Evolutionary conservation across 495 filamentous ascomycete genomes (phyloP).

Genomic region (Aspergillus indologenus): DNA sequence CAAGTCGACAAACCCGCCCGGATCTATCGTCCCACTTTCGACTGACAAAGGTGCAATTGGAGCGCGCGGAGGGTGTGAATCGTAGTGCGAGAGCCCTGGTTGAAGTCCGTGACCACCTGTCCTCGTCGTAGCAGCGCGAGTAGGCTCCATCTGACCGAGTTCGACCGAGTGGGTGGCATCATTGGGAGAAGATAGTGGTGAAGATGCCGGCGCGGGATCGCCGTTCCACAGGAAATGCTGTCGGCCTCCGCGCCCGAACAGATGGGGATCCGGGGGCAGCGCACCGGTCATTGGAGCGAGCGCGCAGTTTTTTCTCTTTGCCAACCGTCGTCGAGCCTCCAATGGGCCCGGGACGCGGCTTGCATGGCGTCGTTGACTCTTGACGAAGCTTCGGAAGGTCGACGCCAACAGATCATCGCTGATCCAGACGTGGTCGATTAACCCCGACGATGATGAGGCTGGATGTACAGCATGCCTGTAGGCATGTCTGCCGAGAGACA

Average conservation of each 20-base stretch:
- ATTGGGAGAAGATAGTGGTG: background rate
- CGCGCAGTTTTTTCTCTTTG: conserved; percentile 49
- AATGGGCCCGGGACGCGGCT: conserved; percentile 57
- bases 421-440: conserved; percentile 50
- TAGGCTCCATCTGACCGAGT: no score
- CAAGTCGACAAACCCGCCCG: background rate
- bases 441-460: conserved; percentile 20
- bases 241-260: conserved; percentile 46
- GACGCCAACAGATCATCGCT: conserved; percentile 52
- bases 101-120: background rate
- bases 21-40: background rate
- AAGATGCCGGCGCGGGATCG: conserved; percentile 18
- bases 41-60: no score
- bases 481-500: conserved; percentile 47
- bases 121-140: no score
- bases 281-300: conserved; percentile 34
- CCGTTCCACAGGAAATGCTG: conserved; percentile 42
- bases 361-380: conserved; percentile 44
- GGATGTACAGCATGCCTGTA: conserved; percentile 39
- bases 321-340: conserved; percentile 53
- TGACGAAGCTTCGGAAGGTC: conserved; percentile 47
- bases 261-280: conserved; percentile 33
- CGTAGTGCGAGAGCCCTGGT: background rate
- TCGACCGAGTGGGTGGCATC: background rate
- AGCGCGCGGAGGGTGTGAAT: background rate